Evolutionary conservation across 495 filamentous ascomycete species (phyloP), one percentile per base, ranked within the genome.

Genomic region (Penicillium angulare): DNA sequence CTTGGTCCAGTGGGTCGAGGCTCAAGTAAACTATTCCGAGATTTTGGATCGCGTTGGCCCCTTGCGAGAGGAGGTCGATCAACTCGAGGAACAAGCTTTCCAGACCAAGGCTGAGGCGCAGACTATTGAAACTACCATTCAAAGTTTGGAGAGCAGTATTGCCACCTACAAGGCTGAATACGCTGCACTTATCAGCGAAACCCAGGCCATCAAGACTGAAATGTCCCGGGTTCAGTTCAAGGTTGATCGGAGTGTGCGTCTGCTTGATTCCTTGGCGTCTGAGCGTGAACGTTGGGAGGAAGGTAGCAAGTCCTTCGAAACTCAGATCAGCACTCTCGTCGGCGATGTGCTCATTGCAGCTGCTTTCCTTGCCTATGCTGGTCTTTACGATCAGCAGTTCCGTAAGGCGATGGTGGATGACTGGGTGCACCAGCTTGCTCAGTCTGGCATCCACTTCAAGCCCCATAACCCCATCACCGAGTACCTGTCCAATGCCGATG

Each of bases 81-180:
- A 86, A 61, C 84, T 99, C 18, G 91, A 97, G 66, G 86, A 93
- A 32, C 82, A 89, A 61, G 91, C 92, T 21, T 76, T 95, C 47
- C 83, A 95, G 71, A 99, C 95, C 27, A 96, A 92, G 71, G 91
- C 92, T 0, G 84, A 96, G 66, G 95, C 95, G 16, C 87, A 91
- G 68, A 89, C 89, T 3, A 92, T 97, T 44, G 86, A 95, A 63
- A 85, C 91, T 54, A 93, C 83, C 18, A 92, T 99, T 57, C 79
- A 78, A 18, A 79, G 78, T 23, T 79, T 99, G 3, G 93, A 99
- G 61, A 76, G 80, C 55, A 97, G 92, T 66, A 97, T 99, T 64
- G 87, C 86, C 18, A 88, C 80, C n/a, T 97, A 97, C 82, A 97
- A 97, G 78, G 83, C 82, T 5, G 95, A 99, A 72, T 99, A 99